Conservation (phyloP, 345 rosid species). For the Arabidopsis arenosa region DNA sequence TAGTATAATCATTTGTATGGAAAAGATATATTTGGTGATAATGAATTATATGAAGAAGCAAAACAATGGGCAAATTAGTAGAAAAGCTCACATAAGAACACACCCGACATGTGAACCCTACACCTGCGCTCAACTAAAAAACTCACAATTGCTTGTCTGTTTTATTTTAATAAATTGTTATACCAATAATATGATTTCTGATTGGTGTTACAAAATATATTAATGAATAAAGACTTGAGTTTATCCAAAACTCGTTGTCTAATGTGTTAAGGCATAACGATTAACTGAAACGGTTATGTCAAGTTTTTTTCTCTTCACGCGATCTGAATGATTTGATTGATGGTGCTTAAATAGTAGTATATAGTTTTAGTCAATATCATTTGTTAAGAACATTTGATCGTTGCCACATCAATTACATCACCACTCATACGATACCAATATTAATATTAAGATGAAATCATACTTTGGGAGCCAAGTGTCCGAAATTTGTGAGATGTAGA, state of each 20-base stretch:
- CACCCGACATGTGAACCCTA: slow-evolving; percentile 30
- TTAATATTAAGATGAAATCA: slow-evolving; percentile 9
- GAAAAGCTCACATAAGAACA: background rate
- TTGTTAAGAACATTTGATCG: background rate
- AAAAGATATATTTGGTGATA: background rate
- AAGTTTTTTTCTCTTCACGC: background rate
- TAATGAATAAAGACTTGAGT: background rate
- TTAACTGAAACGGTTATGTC: slow-evolving; percentile 14
- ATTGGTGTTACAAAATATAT: slow-evolving; percentile 3
- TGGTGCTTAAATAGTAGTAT: background rate
- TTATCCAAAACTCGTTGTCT: slow-evolving; percentile 8
- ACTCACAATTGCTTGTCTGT: slow-evolving; percentile 1
- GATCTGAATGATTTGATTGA: background rate
- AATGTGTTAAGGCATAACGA: background rate
- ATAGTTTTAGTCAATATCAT: background rate
- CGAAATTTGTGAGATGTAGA: background rate
- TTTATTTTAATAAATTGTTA: background rate
- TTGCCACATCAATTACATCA: slow-evolving; percentile 19
- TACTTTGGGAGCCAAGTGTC: slow-evolving; percentile 30
- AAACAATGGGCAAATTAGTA: background rate
- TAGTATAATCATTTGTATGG: background rate
- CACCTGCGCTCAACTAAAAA: slow-evolving; percentile 6
- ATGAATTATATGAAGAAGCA: background rate
- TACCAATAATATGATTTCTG: background rate
- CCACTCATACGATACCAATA: slow-evolving; percentile 3